A percentile compares a stretch with the other conserved stretches of the same genome.
Conservation (phyloP, 331 rosid genomes). For the Dryas integrifolia region DNA sequence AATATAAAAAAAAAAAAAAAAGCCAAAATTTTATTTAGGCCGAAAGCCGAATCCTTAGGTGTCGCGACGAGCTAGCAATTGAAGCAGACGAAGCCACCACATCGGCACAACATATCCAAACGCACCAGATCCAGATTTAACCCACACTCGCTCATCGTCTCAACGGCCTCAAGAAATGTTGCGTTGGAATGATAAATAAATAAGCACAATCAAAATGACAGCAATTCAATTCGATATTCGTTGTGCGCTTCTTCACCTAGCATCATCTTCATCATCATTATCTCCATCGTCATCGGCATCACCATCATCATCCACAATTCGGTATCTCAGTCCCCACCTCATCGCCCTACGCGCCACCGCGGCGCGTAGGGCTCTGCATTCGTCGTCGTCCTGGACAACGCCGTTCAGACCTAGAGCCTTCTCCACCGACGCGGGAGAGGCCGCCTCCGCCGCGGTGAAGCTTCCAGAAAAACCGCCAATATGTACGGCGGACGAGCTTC, state of each 20-base stretch:
- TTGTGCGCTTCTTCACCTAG: constrained; percentile 36
- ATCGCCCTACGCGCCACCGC: constrained; percentile 33
- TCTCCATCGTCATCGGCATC: background rate
- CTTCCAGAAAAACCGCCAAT: constrained; percentile 67
- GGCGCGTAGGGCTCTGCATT: constrained; percentile 21
- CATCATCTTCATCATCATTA: constrained; percentile 8
- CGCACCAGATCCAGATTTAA: background rate
- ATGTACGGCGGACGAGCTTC: constrained; percentile 97
- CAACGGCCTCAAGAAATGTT: background rate
- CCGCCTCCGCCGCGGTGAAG: constrained; percentile 28
- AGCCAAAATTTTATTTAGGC: too few species aligned
- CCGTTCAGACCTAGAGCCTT: constrained; percentile 52
- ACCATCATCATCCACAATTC: constrained; percentile 38
- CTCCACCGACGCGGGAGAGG: constrained; percentile 32
- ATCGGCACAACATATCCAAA: too few species aligned
- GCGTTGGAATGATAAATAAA: background rate
- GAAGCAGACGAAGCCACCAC: too few species aligned
- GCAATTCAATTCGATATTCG: constrained; percentile 57
- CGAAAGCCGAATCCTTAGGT: too few species aligned
- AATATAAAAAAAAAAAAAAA: too few species aligned
- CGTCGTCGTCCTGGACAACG: constrained; percentile 22
- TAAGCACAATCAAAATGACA: constrained; percentile 35
- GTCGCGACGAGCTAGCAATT: too few species aligned
- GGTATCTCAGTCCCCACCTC: constrained; percentile 27
- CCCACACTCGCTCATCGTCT: background rate